Evolutionary conservation across 192 early-diverging fungal genomes (phyloP), one percentile per base, ranked within the genome.

Genomic region (Backusella sp.): DNA sequence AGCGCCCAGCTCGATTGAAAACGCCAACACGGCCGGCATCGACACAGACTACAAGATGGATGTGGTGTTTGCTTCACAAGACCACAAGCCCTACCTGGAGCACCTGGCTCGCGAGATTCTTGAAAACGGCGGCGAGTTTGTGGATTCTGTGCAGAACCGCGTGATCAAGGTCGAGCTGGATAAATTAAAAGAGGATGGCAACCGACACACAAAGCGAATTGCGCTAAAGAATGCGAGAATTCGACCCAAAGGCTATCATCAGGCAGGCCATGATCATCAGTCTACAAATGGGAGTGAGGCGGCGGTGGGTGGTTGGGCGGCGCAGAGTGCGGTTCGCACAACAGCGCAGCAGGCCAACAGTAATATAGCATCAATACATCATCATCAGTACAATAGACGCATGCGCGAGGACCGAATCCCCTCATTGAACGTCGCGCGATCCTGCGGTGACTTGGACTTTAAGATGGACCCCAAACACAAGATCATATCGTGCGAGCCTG

Each of bases 101-200:
- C 84, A 86, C 65, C 83, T 90, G 1, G 88, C 86, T 9, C 78
- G 83, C 30, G 79, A 85, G 49, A 88, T 90, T 44, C 79, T 86
- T 34, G 86, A 84, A 5, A 90, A 88, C 66, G 88, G 88, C 34
- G 88, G 88, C 37, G 85, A 87, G 68, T 90, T 90, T 83, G 85
- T 90, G 15, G 87, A 88, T 56, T 84, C 84, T 53, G 84, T 87
- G 0, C 86, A 88, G 70, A 88, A 90, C 71, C 70, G 82, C 2
- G 70, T 86, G 7, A 90, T 88, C 59, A 81, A 82, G 53, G 84
- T 90, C 53, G 88, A 90, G 65, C 76, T 84, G 2, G 78, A 77
- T 65, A 79, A 82, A 17, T 73, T 80, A 37, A 81, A 81, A 68
- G 86, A 88, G 39, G 85, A 88, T 49, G 83, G 84, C 9, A 85